phyloP scores from a whole-genome alignment of 2,329 filamentous ascomycete species.

The Aspergillus floridensis region DNA sequence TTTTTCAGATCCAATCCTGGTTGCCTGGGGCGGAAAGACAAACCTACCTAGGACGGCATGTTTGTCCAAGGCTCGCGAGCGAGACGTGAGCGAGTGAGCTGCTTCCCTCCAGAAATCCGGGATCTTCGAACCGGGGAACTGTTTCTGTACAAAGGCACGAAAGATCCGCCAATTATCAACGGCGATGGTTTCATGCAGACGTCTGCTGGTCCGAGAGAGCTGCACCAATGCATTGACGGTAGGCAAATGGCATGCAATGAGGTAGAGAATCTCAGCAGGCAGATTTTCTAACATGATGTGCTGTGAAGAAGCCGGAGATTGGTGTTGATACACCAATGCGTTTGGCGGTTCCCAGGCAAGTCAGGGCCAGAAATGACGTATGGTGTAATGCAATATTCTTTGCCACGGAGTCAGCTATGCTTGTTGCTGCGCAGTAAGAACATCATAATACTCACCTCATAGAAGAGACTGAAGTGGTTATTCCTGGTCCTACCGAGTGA shows the following conservation, averaged over 20 bases:
- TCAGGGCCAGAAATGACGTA: constrained; percentile 1
- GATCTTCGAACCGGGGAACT: constrained; percentile 47
- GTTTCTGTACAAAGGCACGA: constrained; percentile 46
- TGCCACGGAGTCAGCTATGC: background rate
- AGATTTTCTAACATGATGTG: constrained; percentile 33
- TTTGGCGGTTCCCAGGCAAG: background rate
- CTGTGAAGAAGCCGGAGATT: background rate
- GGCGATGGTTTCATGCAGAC: constrained; percentile 46
- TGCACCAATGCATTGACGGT: constrained; percentile 45
- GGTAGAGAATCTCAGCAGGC: constrained; percentile 45
- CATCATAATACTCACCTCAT: background rate
- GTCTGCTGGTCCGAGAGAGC: constrained; percentile 48
- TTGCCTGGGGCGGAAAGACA: constrained; percentile 48
- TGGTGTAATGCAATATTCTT: background rate
- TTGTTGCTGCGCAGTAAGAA: background rate
- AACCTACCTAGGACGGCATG: constrained; percentile 56
- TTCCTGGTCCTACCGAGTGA: background rate
- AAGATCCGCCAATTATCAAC: constrained; percentile 50
- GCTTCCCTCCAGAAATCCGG: constrained; percentile 49
- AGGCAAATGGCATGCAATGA: constrained; percentile 44
- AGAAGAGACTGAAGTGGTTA: too few relatives aligned
- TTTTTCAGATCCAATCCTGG: constrained; percentile 32
- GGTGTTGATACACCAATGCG: background rate
- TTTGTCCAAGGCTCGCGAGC: constrained; percentile 57
- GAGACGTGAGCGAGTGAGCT: constrained; percentile 54